Evolutionary conservation across 1,139 yeast genomes (phyloP).

Genomic region (Taphrina deformans): DNA sequence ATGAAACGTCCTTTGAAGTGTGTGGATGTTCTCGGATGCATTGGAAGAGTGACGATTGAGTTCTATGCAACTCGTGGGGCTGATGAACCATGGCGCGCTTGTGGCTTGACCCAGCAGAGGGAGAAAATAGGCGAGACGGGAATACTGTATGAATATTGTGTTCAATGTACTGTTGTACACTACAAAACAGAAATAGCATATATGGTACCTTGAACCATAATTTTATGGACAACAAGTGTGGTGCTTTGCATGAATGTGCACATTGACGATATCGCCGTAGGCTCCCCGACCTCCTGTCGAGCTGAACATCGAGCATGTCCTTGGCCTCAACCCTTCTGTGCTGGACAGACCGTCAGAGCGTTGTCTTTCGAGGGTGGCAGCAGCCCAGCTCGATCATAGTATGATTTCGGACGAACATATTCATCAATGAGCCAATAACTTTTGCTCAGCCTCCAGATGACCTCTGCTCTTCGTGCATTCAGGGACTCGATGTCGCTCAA

Average conservation of each 20-base stretch:
- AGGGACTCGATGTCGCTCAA: constrained; percentile 7
- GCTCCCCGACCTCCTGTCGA: no score
- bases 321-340: background rate
- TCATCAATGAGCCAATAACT: constrained; percentile 30
- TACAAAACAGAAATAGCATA: no score
- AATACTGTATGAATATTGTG: no score
- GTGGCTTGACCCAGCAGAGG: background rate
- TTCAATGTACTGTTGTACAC: no score
- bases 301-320: no score
- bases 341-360: constrained; percentile 13
- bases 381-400: constrained; percentile 15
- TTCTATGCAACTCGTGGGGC: no score
- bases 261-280: no score
- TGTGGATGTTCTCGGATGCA: no score
- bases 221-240: background rate
- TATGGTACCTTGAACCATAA: background rate
- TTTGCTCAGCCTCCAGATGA: constrained; percentile 11
- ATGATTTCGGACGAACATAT: constrained; percentile 21
- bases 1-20: no score
- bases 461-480: background rate
- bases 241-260: background rate
- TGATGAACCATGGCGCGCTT: background rate
- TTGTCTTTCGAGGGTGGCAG: constrained; percentile 17
- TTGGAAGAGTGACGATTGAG: no score
- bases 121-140: background rate